Base-by-base conservation (phyloP, 169 alveolate genomes). In the Toxoplasma gondii region DNA sequence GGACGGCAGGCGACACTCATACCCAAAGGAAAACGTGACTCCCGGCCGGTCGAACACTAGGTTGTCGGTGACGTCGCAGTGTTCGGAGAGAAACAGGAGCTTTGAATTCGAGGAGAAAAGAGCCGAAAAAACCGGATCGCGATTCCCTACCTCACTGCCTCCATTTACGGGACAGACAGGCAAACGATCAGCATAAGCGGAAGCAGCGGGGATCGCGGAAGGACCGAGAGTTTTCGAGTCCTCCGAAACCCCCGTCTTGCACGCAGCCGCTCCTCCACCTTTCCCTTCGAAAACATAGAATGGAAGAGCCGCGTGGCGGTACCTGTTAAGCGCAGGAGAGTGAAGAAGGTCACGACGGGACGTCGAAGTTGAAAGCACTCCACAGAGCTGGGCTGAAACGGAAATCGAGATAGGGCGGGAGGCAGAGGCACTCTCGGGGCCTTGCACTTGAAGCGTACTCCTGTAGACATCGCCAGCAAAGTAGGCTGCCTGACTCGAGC, bases 1-100 rank as follows among this genome's bases (percentile, higher is more conserved):
- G 67, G 90, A 24, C 19, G 90, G 90, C 31, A 82, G 34, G 9
- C 69, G 12, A 82, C 90, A 82, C 64, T 82, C 90, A 38, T 29
- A 82, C 31, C 90, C 90, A 31, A 78, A 36, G 44, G 45, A 78
- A n/a, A n/a, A 78, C 39, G 45, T 38, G 86, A 78, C 43, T 78
- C 86, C 86, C 1, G 39, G 49, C 43, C n/a, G 44, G n/a, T 78
- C n/a, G 49, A 78, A 82, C 4, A 44, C n/a, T 4, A 44, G 19
- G 41, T 22, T 82, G 38, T 44, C 90, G 31, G 69, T 19, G 69
- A 82, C 69, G 39, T 17, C 53, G 64, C 29, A 24, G 17, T 16
- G 69, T 41, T 82, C 90, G n/a, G 90, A 82, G 64, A 82, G 54
- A 41, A 82, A 82, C 36, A 82, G 90, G 27, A 82, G 90, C 36